Conservation (phyloP, 2,329 filamentous ascomycete species). For the Biscogniauxia marginata region DNA sequence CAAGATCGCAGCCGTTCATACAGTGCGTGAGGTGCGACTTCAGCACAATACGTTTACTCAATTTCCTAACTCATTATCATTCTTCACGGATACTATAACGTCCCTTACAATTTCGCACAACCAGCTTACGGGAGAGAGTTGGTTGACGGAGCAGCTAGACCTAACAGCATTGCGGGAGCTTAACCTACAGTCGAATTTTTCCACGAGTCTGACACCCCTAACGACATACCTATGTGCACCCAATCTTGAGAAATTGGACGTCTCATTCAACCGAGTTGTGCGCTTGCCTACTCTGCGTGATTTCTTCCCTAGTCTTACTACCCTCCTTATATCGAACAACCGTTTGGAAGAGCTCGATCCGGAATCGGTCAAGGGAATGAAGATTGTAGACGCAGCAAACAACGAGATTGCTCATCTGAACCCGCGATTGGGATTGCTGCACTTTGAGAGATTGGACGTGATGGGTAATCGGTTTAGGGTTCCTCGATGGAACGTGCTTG, state of each 20-base stretch:
- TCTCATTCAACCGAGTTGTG: conserved; percentile 78
- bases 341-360: conserved; percentile 71
- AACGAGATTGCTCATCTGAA: conserved; percentile 85
- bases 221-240: conserved; percentile 69
- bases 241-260: conserved; percentile 71
- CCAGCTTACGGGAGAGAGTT: conserved; percentile 62
- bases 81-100: conserved; percentile 69
- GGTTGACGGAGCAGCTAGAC: conserved; percentile 64
- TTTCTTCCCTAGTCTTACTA: conserved; percentile 67
- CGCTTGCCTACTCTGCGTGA: conserved; percentile 65
- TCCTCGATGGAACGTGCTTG: conserved; percentile 78
- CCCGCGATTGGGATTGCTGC: conserved; percentile 73
- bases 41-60: conserved; percentile 73
- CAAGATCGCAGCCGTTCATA: conserved; percentile 52
- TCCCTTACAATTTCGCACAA: conserved; percentile 76
- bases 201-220: conserved; percentile 68
- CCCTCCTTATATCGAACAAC: conserved; percentile 77
- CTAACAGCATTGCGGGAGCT: conserved; percentile 76
- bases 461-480: conserved; percentile 85
- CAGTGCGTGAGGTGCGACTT: conserved; percentile 60
- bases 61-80: conserved; percentile 69
- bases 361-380: conserved; percentile 70
- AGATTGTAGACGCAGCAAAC: conserved; percentile 74
- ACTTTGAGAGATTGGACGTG: conserved; percentile 69
- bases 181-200: conserved; percentile 70